Evolutionary conservation across 2,329 filamentous ascomycete species (phyloP).

Genomic region (Neonectria faginata): DNA sequence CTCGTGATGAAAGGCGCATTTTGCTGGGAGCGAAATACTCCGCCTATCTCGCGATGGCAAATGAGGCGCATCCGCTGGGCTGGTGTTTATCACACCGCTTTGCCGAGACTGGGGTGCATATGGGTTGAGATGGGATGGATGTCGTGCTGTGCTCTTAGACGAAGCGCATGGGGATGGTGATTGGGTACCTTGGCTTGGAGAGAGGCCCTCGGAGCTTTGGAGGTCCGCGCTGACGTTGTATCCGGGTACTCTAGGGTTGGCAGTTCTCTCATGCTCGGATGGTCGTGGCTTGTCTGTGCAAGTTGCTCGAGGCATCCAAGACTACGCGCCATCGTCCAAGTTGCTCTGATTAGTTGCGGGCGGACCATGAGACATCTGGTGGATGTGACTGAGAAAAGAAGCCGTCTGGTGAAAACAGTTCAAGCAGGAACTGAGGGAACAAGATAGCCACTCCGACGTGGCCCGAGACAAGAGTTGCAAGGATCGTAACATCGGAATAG

Average conservation of each 20-base stretch:
- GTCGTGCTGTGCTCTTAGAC: not conserved
- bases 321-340: not conserved
- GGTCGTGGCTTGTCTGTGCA: not conserved
- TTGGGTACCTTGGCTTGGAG: constrained; percentile 1
- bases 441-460: not conserved
- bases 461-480: not conserved
- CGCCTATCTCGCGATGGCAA: constrained; percentile 11
- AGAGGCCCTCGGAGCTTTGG: not conserved
- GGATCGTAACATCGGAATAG: not conserved
- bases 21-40: constrained; percentile 3
- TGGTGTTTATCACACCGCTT: constrained; percentile 25
- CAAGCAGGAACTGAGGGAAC: too few relatives aligned
- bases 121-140: not conserved
- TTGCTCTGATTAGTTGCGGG: not conserved
- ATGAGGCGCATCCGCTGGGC: constrained; percentile 16
- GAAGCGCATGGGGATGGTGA: not conserved
- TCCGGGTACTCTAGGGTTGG: not conserved
- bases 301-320: not conserved
- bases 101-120: constrained; percentile 15
- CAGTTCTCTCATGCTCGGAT: constrained; percentile 6
- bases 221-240: constrained; percentile 3
- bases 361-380: not conserved
- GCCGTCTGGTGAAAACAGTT: too few relatives aligned
- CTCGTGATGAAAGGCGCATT: constrained; percentile 15
- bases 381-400: too few relatives aligned